Conservation (phyloP, 441 rosid species). For the Biscutella laevigata region DNA sequence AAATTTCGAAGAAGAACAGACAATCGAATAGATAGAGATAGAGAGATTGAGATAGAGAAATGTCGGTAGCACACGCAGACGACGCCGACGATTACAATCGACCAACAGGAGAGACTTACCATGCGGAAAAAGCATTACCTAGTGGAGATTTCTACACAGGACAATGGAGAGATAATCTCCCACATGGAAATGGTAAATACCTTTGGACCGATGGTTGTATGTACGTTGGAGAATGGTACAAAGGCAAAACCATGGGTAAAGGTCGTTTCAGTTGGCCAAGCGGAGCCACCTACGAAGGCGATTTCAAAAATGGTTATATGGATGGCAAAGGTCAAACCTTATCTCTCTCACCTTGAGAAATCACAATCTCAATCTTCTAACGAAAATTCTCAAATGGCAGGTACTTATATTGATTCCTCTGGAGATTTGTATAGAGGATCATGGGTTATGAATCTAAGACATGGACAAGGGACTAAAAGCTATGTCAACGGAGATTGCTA, state of each 20-base stretch:
- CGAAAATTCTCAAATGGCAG: too few species aligned
- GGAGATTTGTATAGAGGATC: conserved; percentile 67
- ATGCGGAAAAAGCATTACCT: conserved; percentile 47
- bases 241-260: conserved; percentile 73
- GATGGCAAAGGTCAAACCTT: too few species aligned
- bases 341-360: too few species aligned
- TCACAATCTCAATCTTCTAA: too few species aligned
- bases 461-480: conserved; percentile 62
- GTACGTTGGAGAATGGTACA: conserved; percentile 81
- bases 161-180: conserved; percentile 49
- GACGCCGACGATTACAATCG: conserved; percentile 52
- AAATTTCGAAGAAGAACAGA: conserved; percentile 29
- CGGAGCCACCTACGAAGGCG: conserved; percentile 93
- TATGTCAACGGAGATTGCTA: conserved; percentile 68
- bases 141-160: conserved; percentile 84
- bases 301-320: conserved; percentile 79
- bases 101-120: conserved; percentile 33
- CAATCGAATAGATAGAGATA: too few species aligned
- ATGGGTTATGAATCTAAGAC: conserved; percentile 86
- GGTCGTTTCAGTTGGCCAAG: conserved; percentile 92
- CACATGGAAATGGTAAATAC: conserved; percentile 80
- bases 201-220: conserved; percentile 92
- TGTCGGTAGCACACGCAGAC: conserved; percentile 78
- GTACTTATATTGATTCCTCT: conserved; percentile 53
- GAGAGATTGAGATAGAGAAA: conserved; percentile 36